Evolutionary conservation across 345 rosid genomes (phyloP), one percentile per base, ranked within the genome.

Genomic region (Barbarea vulgaris): DNA sequence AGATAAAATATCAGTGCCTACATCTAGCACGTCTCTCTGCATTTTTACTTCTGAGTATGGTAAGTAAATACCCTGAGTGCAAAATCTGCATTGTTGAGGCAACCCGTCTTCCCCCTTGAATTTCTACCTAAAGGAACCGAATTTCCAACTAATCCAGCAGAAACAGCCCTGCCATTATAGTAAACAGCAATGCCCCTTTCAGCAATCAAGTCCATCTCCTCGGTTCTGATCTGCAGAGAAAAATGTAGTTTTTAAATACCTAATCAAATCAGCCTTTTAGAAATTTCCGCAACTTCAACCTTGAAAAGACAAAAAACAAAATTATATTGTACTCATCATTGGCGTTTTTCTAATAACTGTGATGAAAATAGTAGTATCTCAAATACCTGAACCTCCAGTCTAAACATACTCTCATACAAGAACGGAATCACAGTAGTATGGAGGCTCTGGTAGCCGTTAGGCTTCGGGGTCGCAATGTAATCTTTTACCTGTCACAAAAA

Each of bases 401-500:
- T 89, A 54, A 91, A 87, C 97, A 87, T 89, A 77, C 97, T 91
- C 79, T 91, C 97, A 75, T 91, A 87, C 77, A 91, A 79, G 85
- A 91, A 89, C 4, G 97, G 97, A 79, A 91, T 89, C 19, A 91
- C 96, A 34, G 88, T 88, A 59, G 99, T 90, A 77, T 95, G 96
- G 53, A 95, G 93, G 86, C 99, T 92, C 85, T 95, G 99, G 69
- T 95, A 95, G 67, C 99, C 99, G 70, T 95, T 95, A 60, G 99
- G 99, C 80, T 95, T 95, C 6, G 98, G 91, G 64, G 99, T 95
- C 11, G 99, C 97, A 81, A 95, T 95, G 78, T 95, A 92, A 83
- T 93, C 98, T 82, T 95, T 95, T 84, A 92, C 88, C 99, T 95
- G 83, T 67, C 52, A 69, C 39, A 61, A 48, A 57, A 82, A 53